Evolutionary conservation across 164 flowering plant species (phyloP).

Genomic region (Tetrastigma voinierianum): DNA sequence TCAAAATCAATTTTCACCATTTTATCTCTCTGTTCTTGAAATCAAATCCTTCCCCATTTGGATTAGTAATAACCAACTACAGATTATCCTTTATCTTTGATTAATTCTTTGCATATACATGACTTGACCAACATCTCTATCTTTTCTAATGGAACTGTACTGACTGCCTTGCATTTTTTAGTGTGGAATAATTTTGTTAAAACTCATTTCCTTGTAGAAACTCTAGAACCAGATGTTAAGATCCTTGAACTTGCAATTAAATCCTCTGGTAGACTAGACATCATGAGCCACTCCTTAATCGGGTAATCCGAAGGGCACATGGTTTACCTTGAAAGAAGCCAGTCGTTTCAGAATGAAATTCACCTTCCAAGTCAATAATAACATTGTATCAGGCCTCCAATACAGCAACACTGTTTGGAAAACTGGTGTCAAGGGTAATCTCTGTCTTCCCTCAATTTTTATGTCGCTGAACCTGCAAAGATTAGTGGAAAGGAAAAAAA

Average conservation of each 20-base stretch:
- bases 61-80: too few relatives aligned
- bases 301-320: conserved; percentile 57
- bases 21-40: too few relatives aligned
- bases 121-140: background rate
- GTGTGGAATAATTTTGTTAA: too few relatives aligned
- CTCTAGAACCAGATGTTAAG: conserved; percentile 62
- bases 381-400: too few relatives aligned
- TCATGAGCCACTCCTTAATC: conserved; percentile 49
- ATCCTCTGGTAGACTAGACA: conserved; percentile 53
- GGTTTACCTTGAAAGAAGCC: conserved; percentile 70
- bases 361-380: conserved; percentile 54
- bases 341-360: conserved; percentile 50
- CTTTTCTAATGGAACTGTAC: too few relatives aligned
- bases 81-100: too few relatives aligned
- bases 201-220: conserved; percentile 44
- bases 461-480: too few relatives aligned
- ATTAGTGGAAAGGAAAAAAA: too few relatives aligned
- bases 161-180: too few relatives aligned
- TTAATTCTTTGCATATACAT: background rate
- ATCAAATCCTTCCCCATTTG: too few relatives aligned
- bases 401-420: conserved; percentile 68
- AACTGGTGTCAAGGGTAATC: conserved; percentile 58
- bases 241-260: conserved; percentile 56
- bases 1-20: too few relatives aligned
- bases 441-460: background rate